Percentiles rank a stretch among this genome's conserved stretches.
phyloP scores from a whole-genome alignment of 1,284 basidiomycete genomes.

The Meripilus lineatus region DNA sequence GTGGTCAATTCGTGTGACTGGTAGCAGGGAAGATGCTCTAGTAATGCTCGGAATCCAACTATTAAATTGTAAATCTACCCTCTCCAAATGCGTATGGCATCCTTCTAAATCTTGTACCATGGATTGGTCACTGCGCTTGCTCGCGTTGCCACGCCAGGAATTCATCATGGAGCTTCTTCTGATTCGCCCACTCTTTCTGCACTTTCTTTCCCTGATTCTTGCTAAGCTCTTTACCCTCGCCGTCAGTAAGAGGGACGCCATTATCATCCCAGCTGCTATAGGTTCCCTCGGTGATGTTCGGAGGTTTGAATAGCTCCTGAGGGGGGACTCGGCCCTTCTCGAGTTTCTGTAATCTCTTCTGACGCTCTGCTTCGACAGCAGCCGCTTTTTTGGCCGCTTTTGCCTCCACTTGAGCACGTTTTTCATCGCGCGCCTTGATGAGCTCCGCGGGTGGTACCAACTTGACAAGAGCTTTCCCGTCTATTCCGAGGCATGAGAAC shows the following conservation, averaged over 20 bases:
- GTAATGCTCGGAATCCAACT: background rate
- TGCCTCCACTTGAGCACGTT: conserved; percentile 71
- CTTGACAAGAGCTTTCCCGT: conserved; percentile 94
- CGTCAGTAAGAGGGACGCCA: conserved; percentile 84
- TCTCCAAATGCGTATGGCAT: background rate
- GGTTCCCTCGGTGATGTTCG: conserved; percentile 61
- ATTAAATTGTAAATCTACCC: too few relatives aligned
- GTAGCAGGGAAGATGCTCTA: conserved; percentile 28
- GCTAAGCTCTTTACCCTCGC: conserved; percentile 79
- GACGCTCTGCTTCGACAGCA: conserved; percentile 64
- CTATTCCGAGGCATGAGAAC: conserved; percentile 35
- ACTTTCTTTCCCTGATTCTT: conserved; percentile 83
- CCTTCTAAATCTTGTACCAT: background rate
- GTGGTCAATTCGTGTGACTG: conserved; percentile 56
- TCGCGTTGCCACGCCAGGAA: conserved; percentile 59
- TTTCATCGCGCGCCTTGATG: conserved; percentile 84
- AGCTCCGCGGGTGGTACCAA: conserved; percentile 83
- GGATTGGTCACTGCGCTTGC: conserved; percentile 23
- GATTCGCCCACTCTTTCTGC: conserved; percentile 73
- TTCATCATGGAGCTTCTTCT: conserved; percentile 78
- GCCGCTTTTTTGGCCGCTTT: conserved; percentile 84
- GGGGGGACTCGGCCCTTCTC: conserved; percentile 83
- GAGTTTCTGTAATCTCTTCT: conserved; percentile 77
- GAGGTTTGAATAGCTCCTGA: conserved; percentile 80
- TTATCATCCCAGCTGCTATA: conserved; percentile 82